A percentile compares a stretch with the other conserved stretches of the same genome.
phyloP scores from a whole-genome alignment of 1,284 basidiomycete genomes.

The Irpex lacteus region DNA sequence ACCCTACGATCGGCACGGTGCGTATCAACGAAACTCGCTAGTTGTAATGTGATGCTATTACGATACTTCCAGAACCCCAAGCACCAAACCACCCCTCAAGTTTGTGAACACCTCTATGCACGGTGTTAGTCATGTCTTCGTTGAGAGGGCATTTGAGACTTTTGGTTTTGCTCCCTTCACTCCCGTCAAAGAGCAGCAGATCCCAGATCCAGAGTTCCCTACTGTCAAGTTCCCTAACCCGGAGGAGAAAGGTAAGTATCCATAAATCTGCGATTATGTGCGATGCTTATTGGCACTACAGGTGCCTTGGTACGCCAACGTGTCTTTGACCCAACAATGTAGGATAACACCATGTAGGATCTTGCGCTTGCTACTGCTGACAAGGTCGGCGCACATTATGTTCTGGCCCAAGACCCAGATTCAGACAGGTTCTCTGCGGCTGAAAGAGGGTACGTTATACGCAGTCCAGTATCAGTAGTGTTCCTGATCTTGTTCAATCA shows the following conservation, averaged over 20 bases:
- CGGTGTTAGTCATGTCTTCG: slow-evolving; percentile 73
- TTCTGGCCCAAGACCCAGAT: slow-evolving; percentile 86
- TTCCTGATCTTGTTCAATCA: too few relatives aligned
- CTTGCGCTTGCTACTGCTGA: slow-evolving; percentile 64
- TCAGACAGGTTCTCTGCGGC: slow-evolving; percentile 83
- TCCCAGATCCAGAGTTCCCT: slow-evolving; percentile 80
- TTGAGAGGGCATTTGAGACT: slow-evolving; percentile 50
- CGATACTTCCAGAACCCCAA: slow-evolving; percentile 28
- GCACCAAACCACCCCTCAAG: slow-evolving; percentile 22
- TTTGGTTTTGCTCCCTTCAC: slow-evolving; percentile 60
- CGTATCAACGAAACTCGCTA: slow-evolving; percentile 8
- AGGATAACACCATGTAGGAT: slow-evolving; percentile 46
- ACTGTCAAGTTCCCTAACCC: slow-evolving; percentile 85
- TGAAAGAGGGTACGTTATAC: slow-evolving; percentile 51
- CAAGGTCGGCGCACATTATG: slow-evolving; percentile 47
- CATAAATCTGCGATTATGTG: background rate
- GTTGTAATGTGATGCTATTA: background rate
- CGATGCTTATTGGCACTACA: slow-evolving; percentile 19
- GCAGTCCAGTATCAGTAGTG: background rate
- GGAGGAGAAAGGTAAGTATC: slow-evolving; percentile 74
- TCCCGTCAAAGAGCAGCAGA: slow-evolving; percentile 60
- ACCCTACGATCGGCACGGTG: slow-evolving; percentile 44
- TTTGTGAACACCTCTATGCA: slow-evolving; percentile 88
- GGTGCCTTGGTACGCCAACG: slow-evolving; percentile 50
- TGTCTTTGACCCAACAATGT: background rate